Evolutionary conservation across 768 basidiomycete genomes (phyloP).

Genomic region (Boletus sp.): DNA sequence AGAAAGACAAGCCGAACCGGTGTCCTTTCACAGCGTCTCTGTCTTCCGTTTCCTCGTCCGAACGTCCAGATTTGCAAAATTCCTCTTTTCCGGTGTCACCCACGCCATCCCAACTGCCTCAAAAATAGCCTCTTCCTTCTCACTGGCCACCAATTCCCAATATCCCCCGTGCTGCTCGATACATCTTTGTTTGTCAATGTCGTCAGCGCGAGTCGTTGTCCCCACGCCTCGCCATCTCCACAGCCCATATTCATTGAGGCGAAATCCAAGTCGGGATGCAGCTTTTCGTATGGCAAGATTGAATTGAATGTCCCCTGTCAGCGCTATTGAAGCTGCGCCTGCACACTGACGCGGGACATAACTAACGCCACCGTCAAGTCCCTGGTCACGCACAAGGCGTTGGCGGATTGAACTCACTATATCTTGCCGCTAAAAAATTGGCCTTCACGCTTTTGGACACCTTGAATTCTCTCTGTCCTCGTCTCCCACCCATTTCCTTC

Average conservation of each 20-base stretch:
- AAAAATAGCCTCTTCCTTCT: constrained; percentile 25
- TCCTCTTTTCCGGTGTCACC: constrained; percentile 26
- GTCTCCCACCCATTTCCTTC: constrained; percentile 28
- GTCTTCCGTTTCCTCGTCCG: constrained; percentile 3
- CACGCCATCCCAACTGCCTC: constrained; percentile 25
- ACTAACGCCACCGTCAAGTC: constrained; percentile 6
- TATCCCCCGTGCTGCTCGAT: constrained; percentile 13
- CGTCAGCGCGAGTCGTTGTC: neutral
- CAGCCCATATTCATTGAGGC: constrained; percentile 60
- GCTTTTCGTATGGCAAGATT: constrained; percentile 37
- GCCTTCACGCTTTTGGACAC: constrained; percentile 31
- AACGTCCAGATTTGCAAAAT: constrained; percentile 16
- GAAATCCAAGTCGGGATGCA: constrained; percentile 45
- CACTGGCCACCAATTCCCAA: constrained; percentile 24
- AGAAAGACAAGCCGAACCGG: neutral
- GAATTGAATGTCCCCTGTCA: constrained; percentile 58
- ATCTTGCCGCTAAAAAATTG: constrained; percentile 39
- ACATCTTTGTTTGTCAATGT: neutral
- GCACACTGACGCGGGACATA: constrained; percentile 26
- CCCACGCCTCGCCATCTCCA: constrained; percentile 49
- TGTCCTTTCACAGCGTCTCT: neutral
- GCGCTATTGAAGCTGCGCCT: constrained; percentile 49
- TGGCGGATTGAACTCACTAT: constrained; percentile 11
- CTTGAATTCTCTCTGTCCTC: constrained; percentile 22
- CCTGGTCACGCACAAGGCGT: neutral